Conservation (phyloP, 2,329 filamentous ascomycete genomes). For the Ophiostoma sp. region DNA sequence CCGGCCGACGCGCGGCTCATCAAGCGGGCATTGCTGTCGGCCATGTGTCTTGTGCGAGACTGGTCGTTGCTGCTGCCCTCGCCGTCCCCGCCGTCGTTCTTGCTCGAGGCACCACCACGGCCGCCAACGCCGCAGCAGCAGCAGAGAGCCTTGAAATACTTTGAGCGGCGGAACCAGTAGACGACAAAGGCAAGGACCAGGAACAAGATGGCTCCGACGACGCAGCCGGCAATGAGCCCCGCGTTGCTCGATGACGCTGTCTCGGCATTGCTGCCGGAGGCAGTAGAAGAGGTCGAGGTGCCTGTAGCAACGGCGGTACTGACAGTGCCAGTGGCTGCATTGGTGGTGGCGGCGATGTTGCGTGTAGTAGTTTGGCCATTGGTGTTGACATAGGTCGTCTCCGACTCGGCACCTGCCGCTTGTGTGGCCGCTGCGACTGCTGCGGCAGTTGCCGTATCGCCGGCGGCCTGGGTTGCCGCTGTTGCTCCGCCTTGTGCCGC, state of each 20-base stretch:
- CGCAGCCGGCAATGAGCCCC: conserved; percentile 20
- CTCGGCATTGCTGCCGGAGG: neutral
- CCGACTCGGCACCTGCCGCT: neutral
- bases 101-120: neutral
- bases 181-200: conserved; percentile 14
- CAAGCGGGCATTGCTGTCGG: conserved; percentile 3
- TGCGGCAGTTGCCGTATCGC: neutral
- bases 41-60: neutral
- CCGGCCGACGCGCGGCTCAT: neutral
- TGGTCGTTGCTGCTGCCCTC: neutral
- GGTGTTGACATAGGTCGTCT: conserved; percentile 14
- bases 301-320: neutral
- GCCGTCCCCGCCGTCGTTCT: neutral
- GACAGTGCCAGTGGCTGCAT: neutral
- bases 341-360: neutral
- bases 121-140: conserved; percentile 11
- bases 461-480: neutral
- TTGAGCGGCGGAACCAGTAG: conserved; percentile 22
- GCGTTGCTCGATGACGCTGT: conserved; percentile 8
- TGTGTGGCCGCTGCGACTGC: conserved; percentile 9
- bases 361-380: conserved; percentile 18
- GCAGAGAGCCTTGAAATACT: conserved; percentile 14
- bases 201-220: conserved; percentile 5
- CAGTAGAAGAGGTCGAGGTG: neutral
- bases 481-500: neutral